Evolutionary conservation across 2,329 filamentous ascomycete species (phyloP), one percentile per base, ranked within the genome.

Genomic region (Cytospora chrysosperma): DNA sequence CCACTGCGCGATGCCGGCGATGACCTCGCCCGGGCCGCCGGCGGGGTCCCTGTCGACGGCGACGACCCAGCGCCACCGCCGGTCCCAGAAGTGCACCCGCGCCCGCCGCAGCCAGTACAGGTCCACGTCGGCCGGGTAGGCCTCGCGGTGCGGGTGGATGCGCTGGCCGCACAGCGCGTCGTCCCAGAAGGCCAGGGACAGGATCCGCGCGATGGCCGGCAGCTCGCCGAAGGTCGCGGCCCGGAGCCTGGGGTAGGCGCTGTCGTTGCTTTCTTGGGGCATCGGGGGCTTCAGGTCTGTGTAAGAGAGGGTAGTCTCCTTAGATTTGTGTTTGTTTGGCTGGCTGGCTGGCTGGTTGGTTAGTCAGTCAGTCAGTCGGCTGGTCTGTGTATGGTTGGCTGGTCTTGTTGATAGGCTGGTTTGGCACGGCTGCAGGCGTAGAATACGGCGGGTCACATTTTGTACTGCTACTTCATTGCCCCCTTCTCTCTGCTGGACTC

Each of bases 151-250:
- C 4, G 75, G 75, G 56, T 76, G 72, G 27, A 77, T 74, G 24
- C 74, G 63, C 2, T 71, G 64, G 24, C 74, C 75, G 37, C 75
- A 75, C 8, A 77, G 54, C 13, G 70, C 69, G 30, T 77, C 74
- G 8, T 76, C 68, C 67, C 69, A 70, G 59, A 77, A 77, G 0
- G 74, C 74, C 19, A 65, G 65, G 6, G 75, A 69, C 59, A 72
- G 64, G 12, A 73, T 63, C 66, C 70, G 67, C 12, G 73, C 71
- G 54, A 75, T 70, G 40, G 67, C 68, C 0, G 69, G 67, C 1
- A 74, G 69, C 30, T 74, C 72, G 24, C 60, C 43, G 59, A 65
- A 70, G 47, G 57, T 56, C 12, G 68, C 67, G 37, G 68, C 62
- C 49, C 68, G 67, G 28, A 65, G 52, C 9, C 30, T 21, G 15